phyloP scores from a whole-genome alignment of 1,284 basidiomycete species.

The Testicularia cyperi region DNA sequence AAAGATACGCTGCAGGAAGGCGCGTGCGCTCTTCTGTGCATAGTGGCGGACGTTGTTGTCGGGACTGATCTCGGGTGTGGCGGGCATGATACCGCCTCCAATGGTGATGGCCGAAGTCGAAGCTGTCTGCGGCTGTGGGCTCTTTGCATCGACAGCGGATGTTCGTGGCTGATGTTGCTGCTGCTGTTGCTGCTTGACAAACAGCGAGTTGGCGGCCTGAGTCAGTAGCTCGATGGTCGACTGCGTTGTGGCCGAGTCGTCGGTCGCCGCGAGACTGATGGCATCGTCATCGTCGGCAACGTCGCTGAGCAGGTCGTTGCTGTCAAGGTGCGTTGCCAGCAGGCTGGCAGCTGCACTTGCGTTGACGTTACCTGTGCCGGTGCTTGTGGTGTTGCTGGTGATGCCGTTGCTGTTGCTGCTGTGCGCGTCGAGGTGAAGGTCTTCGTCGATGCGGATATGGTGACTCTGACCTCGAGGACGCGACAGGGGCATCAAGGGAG shows the following conservation, averaged over 20 bases:
- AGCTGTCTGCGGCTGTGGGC: background rate
- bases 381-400: too few species aligned
- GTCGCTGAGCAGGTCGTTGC: background rate
- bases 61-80: conserved; percentile 51
- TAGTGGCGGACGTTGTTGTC: conserved; percentile 43
- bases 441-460: too few species aligned
- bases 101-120: background rate
- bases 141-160: background rate
- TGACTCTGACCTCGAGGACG: too few species aligned
- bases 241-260: background rate
- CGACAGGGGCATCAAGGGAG: conserved; percentile 16
- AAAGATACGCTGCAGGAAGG: conserved; percentile 45
- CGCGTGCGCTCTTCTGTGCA: conserved; percentile 38
- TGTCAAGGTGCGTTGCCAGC: background rate
- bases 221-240: background rate
- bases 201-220: background rate
- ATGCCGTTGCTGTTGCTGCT: too few species aligned
- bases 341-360: conserved; percentile 3
- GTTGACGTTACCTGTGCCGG: too few species aligned
- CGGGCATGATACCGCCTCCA: conserved; percentile 35
- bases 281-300: background rate
- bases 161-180: background rate
- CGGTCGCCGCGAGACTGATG: background rate
- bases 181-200: background rate
- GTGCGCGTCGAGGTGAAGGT: too few species aligned